Conservation (phyloP, 345 rosid genomes). For the Heritiera littoralis region DNA sequence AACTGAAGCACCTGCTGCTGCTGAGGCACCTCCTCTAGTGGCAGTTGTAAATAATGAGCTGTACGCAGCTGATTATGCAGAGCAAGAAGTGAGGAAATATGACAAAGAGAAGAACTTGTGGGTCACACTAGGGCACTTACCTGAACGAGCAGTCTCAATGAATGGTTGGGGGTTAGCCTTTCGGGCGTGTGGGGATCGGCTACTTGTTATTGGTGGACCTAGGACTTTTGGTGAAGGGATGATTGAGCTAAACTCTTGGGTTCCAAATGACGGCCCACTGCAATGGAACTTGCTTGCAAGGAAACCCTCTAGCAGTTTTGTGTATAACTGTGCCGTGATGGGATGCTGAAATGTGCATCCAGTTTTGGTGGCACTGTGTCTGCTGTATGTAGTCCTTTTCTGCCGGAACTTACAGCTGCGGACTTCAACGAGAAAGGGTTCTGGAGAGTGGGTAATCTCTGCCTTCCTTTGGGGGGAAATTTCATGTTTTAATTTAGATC, state of each 20-base stretch:
- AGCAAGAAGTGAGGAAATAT: slow-evolving; percentile 53
- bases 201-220: slow-evolving; percentile 67
- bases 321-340: slow-evolving; percentile 82
- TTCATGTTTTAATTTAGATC: slow-evolving; percentile 31
- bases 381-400: slow-evolving; percentile 9
- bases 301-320: slow-evolving; percentile 55
- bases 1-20: slow-evolving; percentile 30
- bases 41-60: slow-evolving; percentile 75
- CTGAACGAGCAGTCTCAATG: slow-evolving; percentile 51
- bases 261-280: slow-evolving; percentile 53
- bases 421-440: slow-evolving; percentile 27
- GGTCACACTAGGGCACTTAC: slow-evolving; percentile 55
- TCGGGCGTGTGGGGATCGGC: slow-evolving; percentile 68
- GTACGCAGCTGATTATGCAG: slow-evolving; percentile 68
- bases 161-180: slow-evolving; percentile 93
- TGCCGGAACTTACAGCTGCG: slow-evolving; percentile 13
- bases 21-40: slow-evolving; percentile 75
- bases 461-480: slow-evolving; percentile 29
- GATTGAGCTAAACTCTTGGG: slow-evolving; percentile 74
- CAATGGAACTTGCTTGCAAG: slow-evolving; percentile 63
- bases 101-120: slow-evolving; percentile 51
- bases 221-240: slow-evolving; percentile 42
- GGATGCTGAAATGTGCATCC: slow-evolving; percentile 54
- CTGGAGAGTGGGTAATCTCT: slow-evolving; percentile 32
- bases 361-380: slow-evolving; percentile 25